These are phyloP conservation scores for Zasmidium citrigriseum DNA, from an alignment of 2,329 filamentous ascomycete genomes.

Conservation along the genomic window DNA sequence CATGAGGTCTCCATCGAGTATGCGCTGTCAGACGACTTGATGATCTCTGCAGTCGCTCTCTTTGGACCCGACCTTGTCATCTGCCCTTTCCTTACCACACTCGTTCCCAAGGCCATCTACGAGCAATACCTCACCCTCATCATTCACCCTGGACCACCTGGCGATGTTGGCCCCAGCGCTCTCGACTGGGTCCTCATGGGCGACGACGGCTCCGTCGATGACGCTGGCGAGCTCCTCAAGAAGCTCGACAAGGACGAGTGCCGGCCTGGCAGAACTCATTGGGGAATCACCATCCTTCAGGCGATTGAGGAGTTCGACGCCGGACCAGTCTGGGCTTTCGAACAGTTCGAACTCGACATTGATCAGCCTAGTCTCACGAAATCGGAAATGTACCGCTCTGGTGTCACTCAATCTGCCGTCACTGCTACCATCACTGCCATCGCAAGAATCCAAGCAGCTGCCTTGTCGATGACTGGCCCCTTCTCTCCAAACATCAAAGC, in stretches of 20 bases:
- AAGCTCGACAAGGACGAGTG: conserved; percentile 26
- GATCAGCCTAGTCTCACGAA: conserved; percentile 44
- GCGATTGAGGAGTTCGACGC: conserved; percentile 46
- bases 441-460: conserved; percentile 37
- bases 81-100: conserved; percentile 45
- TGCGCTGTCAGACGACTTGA: conserved; percentile 33
- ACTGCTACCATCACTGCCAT: conserved; percentile 41
- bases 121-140: conserved; percentile 42
- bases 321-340: conserved; percentile 48
- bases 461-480: conserved; percentile 36
- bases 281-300: conserved; percentile 44
- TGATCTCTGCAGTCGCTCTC: conserved; percentile 43
- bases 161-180: conserved; percentile 45
- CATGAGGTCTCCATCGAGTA: conserved; percentile 46
- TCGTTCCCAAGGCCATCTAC: conserved; percentile 41
- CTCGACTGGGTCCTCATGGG: conserved; percentile 48
- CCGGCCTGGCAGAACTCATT: conserved; percentile 41
- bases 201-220: conserved; percentile 41
- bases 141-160: conserved; percentile 45
- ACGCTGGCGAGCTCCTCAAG: conserved; percentile 33
- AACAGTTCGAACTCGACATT: conserved; percentile 46
- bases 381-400: conserved; percentile 43
- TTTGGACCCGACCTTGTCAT: conserved; percentile 44
- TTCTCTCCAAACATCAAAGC: conserved; percentile 31
- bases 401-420: conserved; percentile 42